Percentiles rank a stretch among this genome's conserved stretches.
Conservation (phyloP, 768 basidiomycete species). For the Flagelloscypha sp. region DNA sequence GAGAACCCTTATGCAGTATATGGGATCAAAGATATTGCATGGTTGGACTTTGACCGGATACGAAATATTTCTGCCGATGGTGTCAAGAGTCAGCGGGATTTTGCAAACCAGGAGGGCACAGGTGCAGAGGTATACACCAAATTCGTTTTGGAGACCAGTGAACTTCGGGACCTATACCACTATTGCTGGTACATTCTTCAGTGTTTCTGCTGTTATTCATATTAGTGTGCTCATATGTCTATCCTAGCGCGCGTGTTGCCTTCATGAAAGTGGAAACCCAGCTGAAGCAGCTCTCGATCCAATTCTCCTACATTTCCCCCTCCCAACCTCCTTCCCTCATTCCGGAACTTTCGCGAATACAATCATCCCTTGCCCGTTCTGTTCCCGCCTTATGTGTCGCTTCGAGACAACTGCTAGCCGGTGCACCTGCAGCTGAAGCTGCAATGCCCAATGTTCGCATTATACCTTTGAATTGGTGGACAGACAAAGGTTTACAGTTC, state of each 20-base stretch:
- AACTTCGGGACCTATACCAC: constrained; percentile 70
- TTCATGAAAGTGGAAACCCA: constrained; percentile 84
- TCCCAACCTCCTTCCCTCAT: constrained; percentile 29
- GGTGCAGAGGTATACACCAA: constrained; percentile 16
- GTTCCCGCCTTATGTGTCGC: constrained; percentile 81
- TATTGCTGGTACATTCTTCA: constrained; percentile 65
- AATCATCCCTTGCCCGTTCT: constrained; percentile 67
- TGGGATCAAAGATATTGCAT: constrained; percentile 71
- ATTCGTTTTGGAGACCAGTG: constrained; percentile 66
- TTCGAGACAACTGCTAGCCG: constrained; percentile 71
- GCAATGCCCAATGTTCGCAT: constrained; percentile 90
- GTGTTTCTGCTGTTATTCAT: neutral
- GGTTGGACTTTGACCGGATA: constrained; percentile 68
- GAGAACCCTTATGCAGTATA: constrained; percentile 52
- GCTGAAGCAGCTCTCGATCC: constrained; percentile 73
- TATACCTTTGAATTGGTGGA: constrained; percentile 90
- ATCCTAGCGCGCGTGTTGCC: constrained; percentile 74
- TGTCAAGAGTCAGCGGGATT: constrained; percentile 12
- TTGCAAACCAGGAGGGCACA: constrained; percentile 18
- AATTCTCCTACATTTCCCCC: constrained; percentile 68
- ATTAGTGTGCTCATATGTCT: neutral
- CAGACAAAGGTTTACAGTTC: constrained; percentile 57
- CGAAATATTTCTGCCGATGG: constrained; percentile 43
- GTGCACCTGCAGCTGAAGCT: constrained; percentile 81
- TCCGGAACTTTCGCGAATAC: constrained; percentile 45